Evolutionary conservation across 148 eudicot species (phyloP), one percentile per base, ranked within the genome.

Genomic region (Rhododendron ovatum): DNA sequence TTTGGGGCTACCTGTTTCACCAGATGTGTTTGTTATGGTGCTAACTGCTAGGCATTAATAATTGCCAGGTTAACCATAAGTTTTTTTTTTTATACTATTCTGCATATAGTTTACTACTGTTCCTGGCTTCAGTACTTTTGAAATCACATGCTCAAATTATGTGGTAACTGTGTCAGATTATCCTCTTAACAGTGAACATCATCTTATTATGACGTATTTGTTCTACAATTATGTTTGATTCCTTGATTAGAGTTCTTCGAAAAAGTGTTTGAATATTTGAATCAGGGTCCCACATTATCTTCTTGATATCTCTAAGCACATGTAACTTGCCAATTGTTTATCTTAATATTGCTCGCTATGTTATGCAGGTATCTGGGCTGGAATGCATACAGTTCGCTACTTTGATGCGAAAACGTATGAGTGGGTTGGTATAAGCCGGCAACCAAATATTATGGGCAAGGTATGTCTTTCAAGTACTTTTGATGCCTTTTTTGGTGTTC

Each of bases 341-440:
- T 71, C 57, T 26, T 26, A 26, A 59, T 57, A 37, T 51, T 63
- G 22, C 47, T 86, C 57, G 73, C 30, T 39, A 74, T 83, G n/a
- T 55, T 75, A 28, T 75, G 80, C 91, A 96, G 99, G 99, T 84
- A 97, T 97, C 59, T 97, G 98, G 98, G 98, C 99, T 30, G 99
- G 99, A 85, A 97, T 97, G 99, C 91, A 93, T 48, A 95, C 99
- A 83, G 99, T 97, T 77, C 89, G 98, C 84, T 93, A 97, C 84
- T 97, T 97, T 85, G 99, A 97, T 90, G 99, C 98, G 33, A 95
- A 88, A 90, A 97, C 99, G 43, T 97, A 97, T 78, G 96, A 95
- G 88, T 97, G 99, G 99, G 99, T 97, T 81, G 99, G 99, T 78
- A 94, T 97, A 83, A 97, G 99, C 90, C 93, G 93, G 80, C 99